phyloP scores from a whole-genome alignment of 23 red algal genomes.

The Porphyridium purpureum region DNA sequence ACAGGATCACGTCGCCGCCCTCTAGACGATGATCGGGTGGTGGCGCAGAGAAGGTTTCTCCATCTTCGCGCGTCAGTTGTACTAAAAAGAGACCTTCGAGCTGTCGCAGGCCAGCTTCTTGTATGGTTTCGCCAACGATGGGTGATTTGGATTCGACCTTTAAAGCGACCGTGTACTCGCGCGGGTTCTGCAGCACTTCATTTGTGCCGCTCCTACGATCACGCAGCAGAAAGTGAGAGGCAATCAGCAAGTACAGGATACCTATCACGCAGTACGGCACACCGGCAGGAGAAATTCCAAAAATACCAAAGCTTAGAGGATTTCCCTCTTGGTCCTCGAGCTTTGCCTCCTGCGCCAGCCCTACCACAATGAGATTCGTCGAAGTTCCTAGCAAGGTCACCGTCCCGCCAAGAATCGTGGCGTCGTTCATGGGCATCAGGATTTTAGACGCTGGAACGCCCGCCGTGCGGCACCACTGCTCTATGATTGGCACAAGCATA shows the following conservation, averaged over 20 bases:
- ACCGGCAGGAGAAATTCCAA: conserved; percentile 60
- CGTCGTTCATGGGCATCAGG: conserved; percentile 89
- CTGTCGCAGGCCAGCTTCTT: conserved; percentile 63
- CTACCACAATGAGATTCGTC: conserved; percentile 63
- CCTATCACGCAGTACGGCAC: conserved; percentile 26
- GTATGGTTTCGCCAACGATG: conserved; percentile 74
- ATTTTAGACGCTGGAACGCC: conserved; percentile 61
- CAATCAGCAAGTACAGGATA: conserved; percentile 37
- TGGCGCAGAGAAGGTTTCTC: conserved; percentile 47
- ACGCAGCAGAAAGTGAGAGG: conserved; percentile 20
- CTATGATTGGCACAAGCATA: conserved; percentile 76
- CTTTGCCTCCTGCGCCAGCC: conserved; percentile 27
- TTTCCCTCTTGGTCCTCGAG: conserved; percentile 22
- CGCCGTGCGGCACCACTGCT: conserved; percentile 56
- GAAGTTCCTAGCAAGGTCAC: conserved; percentile 67
- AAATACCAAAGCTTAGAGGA: conserved; percentile 32
- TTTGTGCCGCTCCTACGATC: conserved; percentile 30
- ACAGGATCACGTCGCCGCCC: conserved; percentile 58
- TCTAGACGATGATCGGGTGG: conserved; percentile 58
- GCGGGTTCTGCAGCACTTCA: conserved; percentile 68
- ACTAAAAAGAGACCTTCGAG: conserved; percentile 70
- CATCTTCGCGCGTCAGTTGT: conserved; percentile 56
- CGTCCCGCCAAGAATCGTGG: conserved; percentile 66
- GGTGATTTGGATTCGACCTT: conserved; percentile 41
- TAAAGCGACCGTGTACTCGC: conserved; percentile 78